Evolutionary conservation across 441 rosid species (phyloP).

Genomic region (Biscutella laevigata): DNA sequence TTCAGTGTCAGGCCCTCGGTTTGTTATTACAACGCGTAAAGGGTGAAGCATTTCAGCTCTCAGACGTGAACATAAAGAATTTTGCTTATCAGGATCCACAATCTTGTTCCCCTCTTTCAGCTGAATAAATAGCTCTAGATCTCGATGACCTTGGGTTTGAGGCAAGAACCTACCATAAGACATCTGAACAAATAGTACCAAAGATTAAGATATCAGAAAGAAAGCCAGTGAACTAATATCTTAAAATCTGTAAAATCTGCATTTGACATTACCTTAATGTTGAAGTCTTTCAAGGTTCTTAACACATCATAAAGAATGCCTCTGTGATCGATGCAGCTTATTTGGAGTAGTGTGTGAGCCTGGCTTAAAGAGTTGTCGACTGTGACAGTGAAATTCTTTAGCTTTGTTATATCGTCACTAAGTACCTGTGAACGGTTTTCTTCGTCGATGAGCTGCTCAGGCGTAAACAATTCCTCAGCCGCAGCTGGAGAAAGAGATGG

Average conservation of each 20-base stretch:
- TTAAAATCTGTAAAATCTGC: background rate
- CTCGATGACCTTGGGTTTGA: constrained; percentile 42
- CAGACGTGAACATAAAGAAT: constrained; percentile 39
- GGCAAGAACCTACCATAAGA: constrained; percentile 67
- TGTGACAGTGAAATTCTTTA: constrained; percentile 42
- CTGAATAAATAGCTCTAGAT: constrained; percentile 70
- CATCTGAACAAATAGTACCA: constrained; percentile 34
- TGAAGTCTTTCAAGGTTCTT: constrained; percentile 76
- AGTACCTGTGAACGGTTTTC: constrained; percentile 49
- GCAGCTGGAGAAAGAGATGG: constrained; percentile 51
- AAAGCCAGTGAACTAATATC: background rate
- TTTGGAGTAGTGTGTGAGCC: constrained; percentile 65
- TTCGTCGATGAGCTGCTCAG: constrained; percentile 39
- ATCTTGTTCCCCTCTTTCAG: constrained; percentile 68
- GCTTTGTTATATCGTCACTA: constrained; percentile 46
- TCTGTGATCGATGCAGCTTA: constrained; percentile 61
- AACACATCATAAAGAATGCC: constrained; percentile 68
- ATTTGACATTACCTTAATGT: constrained; percentile 46
- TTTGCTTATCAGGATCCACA: constrained; percentile 56
- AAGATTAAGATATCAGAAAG: background rate
- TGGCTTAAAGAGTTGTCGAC: constrained; percentile 71
- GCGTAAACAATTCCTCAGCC: constrained; percentile 49
- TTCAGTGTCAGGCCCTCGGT: constrained; percentile 76
- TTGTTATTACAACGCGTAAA: constrained; percentile 53
- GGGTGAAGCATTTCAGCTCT: constrained; percentile 86